Conservation (phyloP, 208 protist genomes). For the Trypanosoma lewisi region DNA sequence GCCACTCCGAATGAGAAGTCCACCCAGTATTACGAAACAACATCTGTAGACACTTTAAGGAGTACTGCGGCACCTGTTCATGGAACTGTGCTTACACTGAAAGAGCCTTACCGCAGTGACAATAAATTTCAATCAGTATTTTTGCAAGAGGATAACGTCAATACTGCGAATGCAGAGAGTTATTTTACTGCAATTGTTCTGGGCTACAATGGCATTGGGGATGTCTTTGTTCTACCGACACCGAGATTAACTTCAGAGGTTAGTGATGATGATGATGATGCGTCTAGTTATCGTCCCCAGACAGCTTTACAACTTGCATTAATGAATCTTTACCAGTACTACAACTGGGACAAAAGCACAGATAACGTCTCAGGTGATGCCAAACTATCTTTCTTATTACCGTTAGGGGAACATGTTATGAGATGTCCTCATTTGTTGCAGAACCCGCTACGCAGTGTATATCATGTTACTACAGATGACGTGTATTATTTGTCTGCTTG, state of each 20-base stretch:
- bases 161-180: neutral
- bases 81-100: constrained; percentile 13
- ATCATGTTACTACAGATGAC: constrained; percentile 20
- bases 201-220: constrained; percentile 35
- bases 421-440: constrained; percentile 25
- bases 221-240: constrained; percentile 30
- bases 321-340: constrained; percentile 9
- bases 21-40: neutral
- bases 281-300: neutral
- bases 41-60: neutral
- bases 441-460: constrained; percentile 18
- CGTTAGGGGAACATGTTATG: constrained; percentile 13
- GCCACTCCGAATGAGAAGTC: neutral
- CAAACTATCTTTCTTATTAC: neutral
- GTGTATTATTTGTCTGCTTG: constrained; percentile 23
- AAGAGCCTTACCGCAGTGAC: neutral
- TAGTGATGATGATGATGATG: too few relatives aligned
- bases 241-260: constrained; percentile 1
- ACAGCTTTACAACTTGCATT: constrained; percentile 12
- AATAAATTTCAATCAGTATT: neutral
- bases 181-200: constrained; percentile 29
- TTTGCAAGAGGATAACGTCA: neutral
- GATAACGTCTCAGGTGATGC: neutral
- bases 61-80: constrained; percentile 7
- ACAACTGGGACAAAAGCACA: constrained; percentile 1